phyloP scores from a whole-genome alignment of 179 eudicot genomes.

The Silene vulgaris region DNA sequence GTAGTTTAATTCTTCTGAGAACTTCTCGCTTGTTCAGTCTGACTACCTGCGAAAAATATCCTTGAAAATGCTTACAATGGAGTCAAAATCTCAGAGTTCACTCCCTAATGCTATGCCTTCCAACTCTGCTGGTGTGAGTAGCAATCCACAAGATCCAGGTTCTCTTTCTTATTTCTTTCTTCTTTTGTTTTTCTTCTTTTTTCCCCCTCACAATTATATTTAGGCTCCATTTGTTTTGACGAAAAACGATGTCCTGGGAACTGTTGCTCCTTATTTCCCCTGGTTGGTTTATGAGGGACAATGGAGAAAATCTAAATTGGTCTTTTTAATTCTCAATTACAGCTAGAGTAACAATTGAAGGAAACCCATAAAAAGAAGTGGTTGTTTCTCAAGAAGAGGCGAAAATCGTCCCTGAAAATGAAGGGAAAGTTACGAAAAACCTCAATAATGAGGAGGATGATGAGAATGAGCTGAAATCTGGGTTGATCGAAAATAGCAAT shows the following conservation, averaged over 20 bases:
- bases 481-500: too few relatives aligned
- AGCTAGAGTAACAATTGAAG: too few relatives aligned
- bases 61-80: slow-evolving; percentile 87
- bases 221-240: not conserved
- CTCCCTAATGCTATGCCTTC: slow-evolving; percentile 58
- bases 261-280: not conserved
- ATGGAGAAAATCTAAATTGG: not conserved
- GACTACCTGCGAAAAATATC: slow-evolving; percentile 91
- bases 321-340: too few relatives aligned
- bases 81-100: slow-evolving; percentile 68
- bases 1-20: not conserved
- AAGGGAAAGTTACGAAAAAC: too few relatives aligned
- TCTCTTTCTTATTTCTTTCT: not conserved
- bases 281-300: not conserved
- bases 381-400: too few relatives aligned
- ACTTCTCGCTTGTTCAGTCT: slow-evolving; percentile 36
- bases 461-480: too few relatives aligned
- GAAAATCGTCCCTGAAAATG: too few relatives aligned
- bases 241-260: not conserved
- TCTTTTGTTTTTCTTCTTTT: not conserved
- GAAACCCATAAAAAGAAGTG: too few relatives aligned
- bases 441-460: too few relatives aligned
- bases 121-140: slow-evolving; percentile 36
- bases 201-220: too few relatives aligned
- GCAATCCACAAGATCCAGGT: slow-evolving; percentile 81